Conservation (phyloP, 2,329 filamentous ascomycete genomes). For the Claviceps pusilla region DNA sequence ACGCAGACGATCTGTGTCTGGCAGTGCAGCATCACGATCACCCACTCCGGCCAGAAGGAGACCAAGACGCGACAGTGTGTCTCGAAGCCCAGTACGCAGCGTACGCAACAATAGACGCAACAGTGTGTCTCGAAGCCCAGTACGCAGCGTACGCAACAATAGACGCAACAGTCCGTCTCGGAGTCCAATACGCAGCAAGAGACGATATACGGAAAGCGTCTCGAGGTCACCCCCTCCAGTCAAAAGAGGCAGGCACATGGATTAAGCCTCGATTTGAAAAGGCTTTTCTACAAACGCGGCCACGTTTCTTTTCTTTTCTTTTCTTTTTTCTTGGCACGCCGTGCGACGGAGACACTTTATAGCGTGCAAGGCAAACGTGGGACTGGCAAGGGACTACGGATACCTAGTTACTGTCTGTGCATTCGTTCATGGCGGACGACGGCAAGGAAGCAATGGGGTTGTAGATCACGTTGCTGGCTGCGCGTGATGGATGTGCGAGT, state of each 20-base stretch:
- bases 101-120: conserved; percentile 3
- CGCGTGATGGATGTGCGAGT: no score
- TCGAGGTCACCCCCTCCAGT: conserved; percentile 18
- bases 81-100: not conserved
- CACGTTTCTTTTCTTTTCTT: not conserved
- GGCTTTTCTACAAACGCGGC: not conserved
- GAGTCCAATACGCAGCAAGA: conserved; percentile 1
- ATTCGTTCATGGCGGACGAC: not conserved
- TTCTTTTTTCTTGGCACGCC: not conserved
- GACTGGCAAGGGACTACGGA: not conserved
- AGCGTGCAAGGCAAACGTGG: not conserved
- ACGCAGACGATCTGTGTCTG: conserved; percentile 1
- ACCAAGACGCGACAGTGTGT: not conserved
- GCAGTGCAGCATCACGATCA: conserved; percentile 1
- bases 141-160: conserved; percentile 1
- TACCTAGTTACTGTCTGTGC: not conserved
- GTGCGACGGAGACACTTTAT: not conserved
- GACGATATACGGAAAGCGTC: conserved; percentile 16
- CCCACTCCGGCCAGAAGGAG: conserved; percentile 2
- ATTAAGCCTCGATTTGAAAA: conserved; percentile 5
- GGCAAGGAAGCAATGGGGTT: not conserved
- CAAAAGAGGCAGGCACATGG: conserved; percentile 17
- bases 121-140: not conserved
- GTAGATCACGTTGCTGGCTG: no score
- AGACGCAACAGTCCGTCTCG: conserved; percentile 2